Conservation (phyloP, 441 rosid genomes). For the Hura crepitans region DNA sequence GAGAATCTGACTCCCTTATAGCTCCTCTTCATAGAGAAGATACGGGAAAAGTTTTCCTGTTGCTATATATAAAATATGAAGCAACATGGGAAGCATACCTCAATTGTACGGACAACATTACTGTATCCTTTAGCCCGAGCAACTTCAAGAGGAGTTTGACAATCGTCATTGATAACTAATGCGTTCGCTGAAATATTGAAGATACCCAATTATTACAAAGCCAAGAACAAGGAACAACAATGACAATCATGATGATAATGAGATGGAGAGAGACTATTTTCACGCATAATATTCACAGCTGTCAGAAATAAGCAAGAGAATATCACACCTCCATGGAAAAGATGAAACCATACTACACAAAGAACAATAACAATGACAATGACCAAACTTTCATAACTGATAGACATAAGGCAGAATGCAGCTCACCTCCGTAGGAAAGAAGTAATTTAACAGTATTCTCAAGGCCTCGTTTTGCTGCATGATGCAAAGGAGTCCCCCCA, state of each 20-base stretch:
- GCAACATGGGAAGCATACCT: conserved; percentile 40
- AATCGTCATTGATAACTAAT: conserved; percentile 80
- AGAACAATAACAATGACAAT: not conserved
- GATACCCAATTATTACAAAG: conserved; percentile 9
- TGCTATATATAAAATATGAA: not conserved
- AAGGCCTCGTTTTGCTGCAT: conserved; percentile 92
- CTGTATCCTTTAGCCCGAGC: conserved; percentile 68
- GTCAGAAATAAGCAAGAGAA: not conserved
- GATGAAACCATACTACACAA: not conserved
- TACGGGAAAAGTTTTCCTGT: conserved; percentile 1
- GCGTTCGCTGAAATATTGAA: conserved; percentile 63
- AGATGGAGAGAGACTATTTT: not conserved
- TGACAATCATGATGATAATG: conserved; percentile 1
- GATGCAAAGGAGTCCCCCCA: conserved; percentile 90
- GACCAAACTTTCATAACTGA: not conserved
- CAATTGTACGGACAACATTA: conserved; percentile 74
- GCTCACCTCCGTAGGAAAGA: conserved; percentile 69
- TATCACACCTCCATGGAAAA: not conserved
- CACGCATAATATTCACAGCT: not conserved
- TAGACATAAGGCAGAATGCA: not conserved
- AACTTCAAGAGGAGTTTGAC: conserved; percentile 80
- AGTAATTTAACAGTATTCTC: conserved; percentile 70
- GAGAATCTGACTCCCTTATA: not conserved
- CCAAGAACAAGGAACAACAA: not conserved
- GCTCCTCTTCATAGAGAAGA: not conserved